Conservation (phyloP, 768 basidiomycete species). For the Kwoniella sp. region DNA sequence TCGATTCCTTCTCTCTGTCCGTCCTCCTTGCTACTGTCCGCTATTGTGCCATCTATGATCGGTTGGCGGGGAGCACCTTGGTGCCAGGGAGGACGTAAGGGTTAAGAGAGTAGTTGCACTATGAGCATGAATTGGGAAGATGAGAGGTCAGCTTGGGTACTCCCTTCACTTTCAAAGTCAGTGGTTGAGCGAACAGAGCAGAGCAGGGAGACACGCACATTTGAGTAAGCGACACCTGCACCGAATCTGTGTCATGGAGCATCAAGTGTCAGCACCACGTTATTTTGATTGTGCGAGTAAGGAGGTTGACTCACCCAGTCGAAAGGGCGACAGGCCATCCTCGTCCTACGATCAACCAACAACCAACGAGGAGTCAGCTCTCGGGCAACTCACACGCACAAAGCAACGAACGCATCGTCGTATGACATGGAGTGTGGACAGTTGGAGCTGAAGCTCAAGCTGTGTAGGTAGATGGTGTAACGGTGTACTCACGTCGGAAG, state of each 20-base stretch:
- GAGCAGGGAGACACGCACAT: slow-evolving; percentile 35
- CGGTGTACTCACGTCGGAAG: slow-evolving; percentile 53
- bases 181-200: too few species aligned
- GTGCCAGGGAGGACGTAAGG: slow-evolving; percentile 57
- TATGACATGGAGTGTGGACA: not conserved
- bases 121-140: slow-evolving; percentile 4
- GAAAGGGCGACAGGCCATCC: slow-evolving; percentile 57
- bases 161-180: too few species aligned
- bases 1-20: too few species aligned
- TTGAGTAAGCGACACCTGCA: slow-evolving; percentile 56
- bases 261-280: slow-evolving; percentile 2
- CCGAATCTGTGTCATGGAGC: slow-evolving; percentile 42
- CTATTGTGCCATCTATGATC: not conserved
- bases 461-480: too few species aligned
- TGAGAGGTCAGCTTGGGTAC: not conserved
- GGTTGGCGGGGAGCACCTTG: slow-evolving; percentile 46
- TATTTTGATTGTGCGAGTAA: not conserved
- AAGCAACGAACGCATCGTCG: too few species aligned
- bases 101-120: slow-evolving; percentile 58
- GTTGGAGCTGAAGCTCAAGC: too few species aligned
- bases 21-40: too few species aligned
- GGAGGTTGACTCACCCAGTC: slow-evolving; percentile 50
- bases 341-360: slow-evolving; percentile 49
- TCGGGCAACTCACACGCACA: too few species aligned
- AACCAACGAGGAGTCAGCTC: not conserved